Percentiles rank a stretch among this genome's conserved stretches.
Conservation (phyloP, 176 grass and related monocot genomes). For the Hyparrhenia diplandra region DNA sequence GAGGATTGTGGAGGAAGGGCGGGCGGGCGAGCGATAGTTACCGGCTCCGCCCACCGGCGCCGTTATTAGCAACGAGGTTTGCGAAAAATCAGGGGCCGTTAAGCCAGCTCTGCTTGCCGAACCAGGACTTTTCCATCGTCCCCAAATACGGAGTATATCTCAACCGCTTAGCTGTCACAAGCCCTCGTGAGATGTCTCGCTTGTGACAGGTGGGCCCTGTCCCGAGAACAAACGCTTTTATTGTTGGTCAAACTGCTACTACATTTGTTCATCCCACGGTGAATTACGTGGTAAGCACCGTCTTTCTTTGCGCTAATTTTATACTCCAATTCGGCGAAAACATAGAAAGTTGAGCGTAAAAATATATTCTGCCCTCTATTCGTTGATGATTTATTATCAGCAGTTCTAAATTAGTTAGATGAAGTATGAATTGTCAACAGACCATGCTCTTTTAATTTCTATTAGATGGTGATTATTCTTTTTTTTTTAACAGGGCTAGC, state of each 20-base stretch:
- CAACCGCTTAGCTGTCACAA: slow-evolving; percentile 1
- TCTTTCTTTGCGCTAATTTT: not conserved
- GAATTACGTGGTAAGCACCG: not conserved
- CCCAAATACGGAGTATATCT: no score
- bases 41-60: not conserved
- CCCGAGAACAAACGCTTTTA: not conserved
- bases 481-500: no score
- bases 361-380: not conserved
- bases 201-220: slow-evolving; percentile 1
- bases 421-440: not conserved
- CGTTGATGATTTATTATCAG: no score
- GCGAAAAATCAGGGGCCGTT: slow-evolving; percentile 10
- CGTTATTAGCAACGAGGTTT: slow-evolving; percentile 13
- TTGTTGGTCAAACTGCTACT: not conserved
- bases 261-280: not conserved
- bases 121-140: not conserved
- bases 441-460: not conserved
- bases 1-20: not conserved
- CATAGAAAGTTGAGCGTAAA: not conserved
- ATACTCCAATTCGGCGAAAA: not conserved
- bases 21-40: not conserved
- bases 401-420: not conserved
- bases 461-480: not conserved
- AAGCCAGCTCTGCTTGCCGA: not conserved
- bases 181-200: not conserved